Evolutionary conservation across 257 asterid genomes (phyloP), one percentile per base, ranked within the genome.

Genomic region (Ilex aquifolium): DNA sequence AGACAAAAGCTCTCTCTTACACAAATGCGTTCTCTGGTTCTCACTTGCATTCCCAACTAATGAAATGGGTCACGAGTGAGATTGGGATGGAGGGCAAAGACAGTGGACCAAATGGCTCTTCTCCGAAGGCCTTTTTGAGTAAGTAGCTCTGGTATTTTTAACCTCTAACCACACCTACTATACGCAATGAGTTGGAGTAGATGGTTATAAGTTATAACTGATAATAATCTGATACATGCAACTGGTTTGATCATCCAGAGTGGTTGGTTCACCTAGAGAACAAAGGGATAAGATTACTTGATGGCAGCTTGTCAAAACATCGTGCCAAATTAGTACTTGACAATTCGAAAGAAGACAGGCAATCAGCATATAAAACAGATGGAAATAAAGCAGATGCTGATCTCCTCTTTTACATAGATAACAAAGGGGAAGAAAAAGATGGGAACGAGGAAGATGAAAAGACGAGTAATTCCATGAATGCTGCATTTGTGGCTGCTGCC

Each of bases 201-300:
- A 29, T 17, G 6, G n/a, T 29, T 2, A 21, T 21, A 21, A 21
- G 27, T 21, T 21, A 21, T 21, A 32, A 54, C 52, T 30, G 15
- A 32, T 49, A 21, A 44, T 46, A 46, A 29, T 32, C 14, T 13
- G 12, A 14, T 51, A 32, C 32, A 31, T 13, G 56, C 30, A 59
- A 56, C 40, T 65, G 11, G 15, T 36, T 55, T 58, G 29, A 46
- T 46, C 13, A 16, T 64, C n/a, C 81, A 88, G 96, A 78, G 67
- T 88, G 90, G 91, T 69, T 85, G 55, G 77, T 85, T 56, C 58
- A 78, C 63, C 61, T 83, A 60, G 96, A 81, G 78, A 82, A 82
- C 57, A 61, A 69, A 61, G 95, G 95, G 67, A 49, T 79, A 56
- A 79, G 76, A 65, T 76, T 88, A 70, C 82, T 88, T 69, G 91